Conservation (phyloP, 1,284 basidiomycete genomes). For the Moesziomyces sp. region DNA sequence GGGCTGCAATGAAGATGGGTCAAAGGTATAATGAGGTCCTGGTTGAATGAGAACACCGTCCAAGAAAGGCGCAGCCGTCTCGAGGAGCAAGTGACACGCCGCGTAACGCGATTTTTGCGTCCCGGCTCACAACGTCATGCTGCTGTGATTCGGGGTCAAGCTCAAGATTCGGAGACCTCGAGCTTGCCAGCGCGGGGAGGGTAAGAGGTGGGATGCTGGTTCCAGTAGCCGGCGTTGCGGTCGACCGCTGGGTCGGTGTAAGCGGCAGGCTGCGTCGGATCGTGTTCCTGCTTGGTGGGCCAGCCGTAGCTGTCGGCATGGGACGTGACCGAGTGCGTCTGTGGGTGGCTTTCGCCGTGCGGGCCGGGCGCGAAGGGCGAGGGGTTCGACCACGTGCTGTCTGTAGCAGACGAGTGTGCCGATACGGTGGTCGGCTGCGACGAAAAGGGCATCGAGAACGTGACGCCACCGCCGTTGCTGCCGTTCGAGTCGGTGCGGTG, state of each 20-base stretch:
- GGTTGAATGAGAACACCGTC: background rate
- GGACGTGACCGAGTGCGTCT: slow-evolving; percentile 23
- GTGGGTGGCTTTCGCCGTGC: slow-evolving; percentile 37
- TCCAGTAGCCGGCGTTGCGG: slow-evolving; percentile 41
- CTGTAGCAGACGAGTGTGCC: slow-evolving; percentile 29
- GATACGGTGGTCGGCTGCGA: slow-evolving; percentile 26
- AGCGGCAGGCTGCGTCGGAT: slow-evolving; percentile 68
- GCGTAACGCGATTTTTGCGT: no score
- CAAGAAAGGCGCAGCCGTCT: background rate
- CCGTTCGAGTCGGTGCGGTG: slow-evolving; percentile 36
- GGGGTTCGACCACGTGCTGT: slow-evolving; percentile 46
- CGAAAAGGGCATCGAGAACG: slow-evolving; percentile 49
- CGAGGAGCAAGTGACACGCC: no score
- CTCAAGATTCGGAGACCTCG: slow-evolving; percentile 33
- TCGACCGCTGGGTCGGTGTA: slow-evolving; percentile 32
- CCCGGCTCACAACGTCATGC: no score
- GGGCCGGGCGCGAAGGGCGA: slow-evolving; percentile 43
- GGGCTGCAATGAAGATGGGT: background rate
- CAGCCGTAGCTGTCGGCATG: slow-evolving; percentile 45
- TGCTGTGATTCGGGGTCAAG: background rate
- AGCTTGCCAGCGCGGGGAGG: slow-evolving; percentile 29
- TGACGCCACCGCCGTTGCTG: slow-evolving; percentile 35
- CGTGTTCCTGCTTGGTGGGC: slow-evolving; percentile 69
- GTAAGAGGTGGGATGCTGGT: slow-evolving; percentile 40
- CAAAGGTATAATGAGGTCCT: background rate